Evolutionary conservation across 108 stramenopile species (phyloP), one percentile per base, ranked within the genome.

Genomic region (Nitzschia putrida): DNA sequence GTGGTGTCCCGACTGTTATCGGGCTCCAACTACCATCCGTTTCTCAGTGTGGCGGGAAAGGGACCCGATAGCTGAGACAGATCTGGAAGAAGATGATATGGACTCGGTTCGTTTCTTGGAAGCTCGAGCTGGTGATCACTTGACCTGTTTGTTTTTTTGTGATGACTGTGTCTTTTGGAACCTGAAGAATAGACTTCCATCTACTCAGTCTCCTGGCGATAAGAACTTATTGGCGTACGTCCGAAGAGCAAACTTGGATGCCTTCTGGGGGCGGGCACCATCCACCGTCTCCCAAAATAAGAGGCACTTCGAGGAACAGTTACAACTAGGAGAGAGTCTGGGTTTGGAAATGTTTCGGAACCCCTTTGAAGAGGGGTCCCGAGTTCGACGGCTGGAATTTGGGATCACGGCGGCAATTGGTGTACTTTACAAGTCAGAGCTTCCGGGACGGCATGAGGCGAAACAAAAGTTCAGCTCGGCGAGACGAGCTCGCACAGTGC

Each of bases 231-330:
- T 44, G 9, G 44, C 44, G 13, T 78, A 53, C 29, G 56, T 85
- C 8, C 51, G 73, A 16, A 75, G 73, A 61, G 80, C 78, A 0
- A 85, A 71, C 20, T 54, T 89, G 50, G 85, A 89, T 60, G 78
- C 81, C 0, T 73, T 83, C 26, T 86, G 82, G 85, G 41, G 56
- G 4, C 29, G 74, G 25, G 80, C 75, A 26, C 9, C 71, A 1
- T 38, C 23, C n/a, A 86, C 82, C 16, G 85, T 86, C 4, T 5
- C 38, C 0, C 16, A 12, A 2, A 8, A 12, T 25, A 5, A 12
- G 5, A 58, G 10, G 10, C 23, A 11, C 9, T 22, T 34, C 8
- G 7, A 14, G 8, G 57, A 23, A 11, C 57, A 16, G 8, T 58
- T 58, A 11, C 57, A 10, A 7, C 16, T 58, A 26, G 57, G 23